Percentiles rank a stretch among this genome's conserved stretches.
Evolutionary conservation across 1,139 yeast species (phyloP).

Genomic region (Taphrina confusa): DNA sequence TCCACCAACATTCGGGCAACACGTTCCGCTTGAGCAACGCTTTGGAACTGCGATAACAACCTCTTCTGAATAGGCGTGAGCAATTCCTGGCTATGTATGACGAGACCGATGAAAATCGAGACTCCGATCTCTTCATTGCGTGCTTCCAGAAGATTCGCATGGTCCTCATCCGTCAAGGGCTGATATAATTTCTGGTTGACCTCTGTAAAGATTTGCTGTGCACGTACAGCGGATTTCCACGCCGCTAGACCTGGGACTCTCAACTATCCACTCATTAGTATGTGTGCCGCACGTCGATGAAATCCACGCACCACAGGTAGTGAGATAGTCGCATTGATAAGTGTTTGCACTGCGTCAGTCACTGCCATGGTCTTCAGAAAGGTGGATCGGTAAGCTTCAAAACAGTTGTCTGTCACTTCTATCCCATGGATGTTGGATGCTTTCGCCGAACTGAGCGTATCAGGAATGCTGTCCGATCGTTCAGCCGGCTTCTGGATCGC

Average conservation of each 20-base stretch:
- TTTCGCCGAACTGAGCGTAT: no score
- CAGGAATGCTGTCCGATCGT: no score
- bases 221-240: background rate
- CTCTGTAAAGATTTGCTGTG: background rate
- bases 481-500: no score
- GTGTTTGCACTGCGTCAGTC: background rate
- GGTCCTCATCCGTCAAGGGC: slow-evolving; percentile 1
- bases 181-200: background rate
- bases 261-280: background rate
- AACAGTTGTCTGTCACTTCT: slow-evolving; percentile 6
- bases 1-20: slow-evolving; percentile 2
- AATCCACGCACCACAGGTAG: background rate
- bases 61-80: background rate
- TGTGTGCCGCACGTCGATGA: background rate
- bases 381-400: slow-evolving; percentile 9
- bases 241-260: slow-evolving; percentile 10
- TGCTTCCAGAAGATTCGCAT: background rate
- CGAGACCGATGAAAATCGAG: slow-evolving; percentile 3
- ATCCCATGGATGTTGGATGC: background rate
- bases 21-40: slow-evolving; percentile 10
- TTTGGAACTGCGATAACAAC: background rate
- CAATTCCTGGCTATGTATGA: background rate
- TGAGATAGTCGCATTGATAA: background rate
- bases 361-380: slow-evolving; percentile 10
- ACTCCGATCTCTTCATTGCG: slow-evolving; percentile 3